Evolutionary conservation across 208 protist species (phyloP).

Genomic region (Naegleria fowleri): DNA sequence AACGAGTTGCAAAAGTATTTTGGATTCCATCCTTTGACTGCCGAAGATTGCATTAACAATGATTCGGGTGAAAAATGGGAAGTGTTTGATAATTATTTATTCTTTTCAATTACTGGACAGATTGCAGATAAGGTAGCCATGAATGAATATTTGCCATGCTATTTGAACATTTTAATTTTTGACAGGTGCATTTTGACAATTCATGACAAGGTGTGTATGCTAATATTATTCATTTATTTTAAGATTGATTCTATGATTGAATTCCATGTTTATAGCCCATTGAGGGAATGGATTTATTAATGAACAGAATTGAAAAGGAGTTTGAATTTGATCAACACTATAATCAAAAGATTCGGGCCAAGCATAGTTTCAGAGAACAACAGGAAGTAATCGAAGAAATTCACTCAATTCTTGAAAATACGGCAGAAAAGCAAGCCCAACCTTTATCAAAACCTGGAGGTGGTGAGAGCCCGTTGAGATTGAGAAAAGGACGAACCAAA

Average conservation of each 20-base stretch:
- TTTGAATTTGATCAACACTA: neutral
- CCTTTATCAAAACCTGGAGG: too few species aligned
- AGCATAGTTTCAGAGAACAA: neutral
- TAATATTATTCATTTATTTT: too few species aligned
- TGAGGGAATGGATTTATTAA: neutral
- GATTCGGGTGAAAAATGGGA: slow-evolving; percentile 15
- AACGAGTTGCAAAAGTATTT: neutral
- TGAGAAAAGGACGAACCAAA: neutral
- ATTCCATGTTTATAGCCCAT: neutral
- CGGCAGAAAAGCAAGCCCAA: too few species aligned
- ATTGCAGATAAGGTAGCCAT: neutral
- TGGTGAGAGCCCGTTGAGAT: neutral
- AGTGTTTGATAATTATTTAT: neutral
- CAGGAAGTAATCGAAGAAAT: neutral
- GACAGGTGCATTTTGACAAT: neutral
- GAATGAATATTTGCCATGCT: neutral
- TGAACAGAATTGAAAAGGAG: slow-evolving; percentile 9
- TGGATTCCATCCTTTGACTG: neutral
- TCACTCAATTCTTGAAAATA: too few species aligned
- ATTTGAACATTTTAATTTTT: slow-evolving; percentile 4
- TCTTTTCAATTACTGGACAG: neutral
- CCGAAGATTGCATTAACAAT: neutral
- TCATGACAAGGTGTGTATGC: neutral
- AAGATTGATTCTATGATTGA: too few species aligned
- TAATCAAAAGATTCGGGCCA: neutral